These are phyloP conservation scores for Sambucus nigra DNA, from an alignment of 129 eudicot genomes.

Conservation along the genomic window DNA sequence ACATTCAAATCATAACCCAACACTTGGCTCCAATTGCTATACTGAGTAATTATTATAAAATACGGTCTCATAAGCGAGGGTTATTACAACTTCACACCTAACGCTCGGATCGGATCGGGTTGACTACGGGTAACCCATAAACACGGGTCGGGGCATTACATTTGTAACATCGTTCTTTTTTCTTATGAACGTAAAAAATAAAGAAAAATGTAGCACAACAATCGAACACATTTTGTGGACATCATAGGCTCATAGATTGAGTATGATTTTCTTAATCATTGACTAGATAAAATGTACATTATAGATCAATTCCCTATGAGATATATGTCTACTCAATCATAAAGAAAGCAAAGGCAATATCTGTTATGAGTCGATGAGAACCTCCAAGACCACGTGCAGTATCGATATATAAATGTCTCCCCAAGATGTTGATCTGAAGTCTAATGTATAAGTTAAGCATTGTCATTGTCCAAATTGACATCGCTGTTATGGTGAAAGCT, in stretches of 20 bases:
- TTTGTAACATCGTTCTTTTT: too few relatives aligned
- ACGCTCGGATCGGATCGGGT: too few relatives aligned
- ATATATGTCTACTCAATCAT: neutral
- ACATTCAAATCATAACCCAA: too few relatives aligned
- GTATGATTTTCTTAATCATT: neutral
- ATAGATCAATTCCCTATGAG: neutral
- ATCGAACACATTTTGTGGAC: neutral
- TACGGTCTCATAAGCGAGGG: too few relatives aligned
- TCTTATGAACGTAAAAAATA: neutral
- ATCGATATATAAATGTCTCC: constrained; percentile 93
- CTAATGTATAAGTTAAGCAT: constrained; percentile 76
- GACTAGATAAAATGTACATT: neutral
- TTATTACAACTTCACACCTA: too few relatives aligned
- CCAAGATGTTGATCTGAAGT: constrained; percentile 91
- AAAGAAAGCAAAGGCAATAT: constrained; percentile 5
- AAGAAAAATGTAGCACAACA: neutral
- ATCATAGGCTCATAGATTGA: neutral
- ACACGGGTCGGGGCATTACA: too few relatives aligned
- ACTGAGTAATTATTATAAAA: too few relatives aligned
- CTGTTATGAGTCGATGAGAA: constrained; percentile 59
- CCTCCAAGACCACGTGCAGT: constrained; percentile 77
- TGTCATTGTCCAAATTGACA: constrained; percentile 87
- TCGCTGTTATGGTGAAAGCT: constrained; percentile 89
- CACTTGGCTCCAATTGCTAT: too few relatives aligned
- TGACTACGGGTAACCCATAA: too few relatives aligned